phyloP scores from a whole-genome alignment of 2,329 filamentous ascomycete genomes.

The Cadophora malorum region DNA sequence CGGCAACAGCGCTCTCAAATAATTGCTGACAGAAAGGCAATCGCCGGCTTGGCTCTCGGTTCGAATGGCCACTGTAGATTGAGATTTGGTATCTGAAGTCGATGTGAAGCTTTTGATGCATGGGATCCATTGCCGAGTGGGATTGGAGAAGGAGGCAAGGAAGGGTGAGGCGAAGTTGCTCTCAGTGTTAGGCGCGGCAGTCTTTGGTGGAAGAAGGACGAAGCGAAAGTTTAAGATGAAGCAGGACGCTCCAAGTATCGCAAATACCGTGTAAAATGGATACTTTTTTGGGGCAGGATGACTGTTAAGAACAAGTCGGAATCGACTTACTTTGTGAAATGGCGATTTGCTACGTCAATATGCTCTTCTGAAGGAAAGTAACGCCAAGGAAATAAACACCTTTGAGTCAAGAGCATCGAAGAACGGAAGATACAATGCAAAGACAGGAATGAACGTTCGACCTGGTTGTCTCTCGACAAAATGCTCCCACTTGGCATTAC shows the following conservation, averaged over 20 bases:
- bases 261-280: not conserved
- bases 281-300: no score
- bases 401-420: not conserved
- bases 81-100: not conserved
- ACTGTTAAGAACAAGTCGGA: no score
- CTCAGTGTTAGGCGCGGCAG: no score
- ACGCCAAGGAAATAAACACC: not conserved
- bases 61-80: not conserved
- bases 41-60: conserved; percentile 1
- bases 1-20: not conserved
- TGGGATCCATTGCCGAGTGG: not conserved
- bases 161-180: not conserved
- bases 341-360: no score
- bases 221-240: not conserved
- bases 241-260: not conserved
- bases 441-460: not conserved
- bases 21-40: not conserved
- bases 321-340: no score
- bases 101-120: not conserved
- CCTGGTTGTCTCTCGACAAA: not conserved
- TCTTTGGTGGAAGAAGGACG: no score
- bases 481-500: not conserved
- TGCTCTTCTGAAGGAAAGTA: no score
- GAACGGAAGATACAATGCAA: not conserved
- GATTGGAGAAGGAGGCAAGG: not conserved